Conservation (phyloP, 768 basidiomycete species). For the Brasilioporus rufonigricans region DNA sequence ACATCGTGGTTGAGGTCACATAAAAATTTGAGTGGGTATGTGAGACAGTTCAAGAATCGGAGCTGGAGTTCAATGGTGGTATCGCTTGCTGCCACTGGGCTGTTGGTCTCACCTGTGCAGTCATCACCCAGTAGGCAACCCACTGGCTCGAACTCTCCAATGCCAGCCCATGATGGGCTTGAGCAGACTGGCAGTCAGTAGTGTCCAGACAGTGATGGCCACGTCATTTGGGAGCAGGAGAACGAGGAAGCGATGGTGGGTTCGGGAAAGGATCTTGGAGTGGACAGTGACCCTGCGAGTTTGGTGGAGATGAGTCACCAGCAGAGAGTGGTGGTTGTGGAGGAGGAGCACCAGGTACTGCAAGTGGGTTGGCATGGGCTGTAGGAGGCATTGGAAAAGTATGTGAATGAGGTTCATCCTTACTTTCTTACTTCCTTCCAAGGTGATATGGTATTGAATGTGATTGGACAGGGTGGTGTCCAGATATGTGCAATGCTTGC, state of each 20-base stretch:
- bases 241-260: too few relatives aligned
- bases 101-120: too few relatives aligned
- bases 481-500: too few relatives aligned
- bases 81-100: too few relatives aligned
- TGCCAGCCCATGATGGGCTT: constrained; percentile 21
- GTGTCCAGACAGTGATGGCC: constrained; percentile 69
- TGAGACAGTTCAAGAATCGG: too few relatives aligned
- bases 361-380: constrained; percentile 58
- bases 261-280: too few relatives aligned
- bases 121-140: constrained; percentile 11
- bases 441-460: background rate
- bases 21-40: constrained; percentile 24
- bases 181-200: constrained; percentile 55
- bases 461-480: constrained; percentile 58
- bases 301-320: too few relatives aligned
- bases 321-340: constrained; percentile 30
- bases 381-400: constrained; percentile 54
- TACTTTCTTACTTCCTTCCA: background rate
- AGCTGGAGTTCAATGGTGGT: too few relatives aligned
- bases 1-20: constrained; percentile 21
- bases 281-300: too few relatives aligned
- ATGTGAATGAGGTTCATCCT: constrained; percentile 55
- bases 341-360: constrained; percentile 50
- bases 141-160: constrained; percentile 9
- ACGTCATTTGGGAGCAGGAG: constrained; percentile 44